Evolutionary conservation across 2,329 filamentous ascomycete species (phyloP).

Genomic region (Fusarium algeriense): DNA sequence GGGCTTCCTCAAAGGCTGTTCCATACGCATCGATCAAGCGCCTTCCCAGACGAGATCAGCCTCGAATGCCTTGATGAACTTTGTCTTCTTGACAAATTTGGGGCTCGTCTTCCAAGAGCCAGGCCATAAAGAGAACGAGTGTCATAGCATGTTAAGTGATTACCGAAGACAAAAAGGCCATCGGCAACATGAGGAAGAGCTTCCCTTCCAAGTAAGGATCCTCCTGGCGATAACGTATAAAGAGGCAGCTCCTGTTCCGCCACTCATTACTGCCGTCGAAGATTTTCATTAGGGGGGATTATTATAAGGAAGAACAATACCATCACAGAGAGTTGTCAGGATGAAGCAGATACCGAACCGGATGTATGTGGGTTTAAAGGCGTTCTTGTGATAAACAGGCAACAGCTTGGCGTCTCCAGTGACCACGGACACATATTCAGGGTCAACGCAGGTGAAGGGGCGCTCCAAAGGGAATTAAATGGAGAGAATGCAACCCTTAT

Average conservation of each 20-base stretch:
- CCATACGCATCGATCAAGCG: conserved; percentile 12
- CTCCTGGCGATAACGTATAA: neutral
- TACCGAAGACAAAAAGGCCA: neutral
- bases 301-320: conserved; percentile 2
- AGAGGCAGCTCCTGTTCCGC: conserved; percentile 1
- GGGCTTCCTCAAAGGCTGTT: neutral
- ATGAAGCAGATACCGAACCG: conserved; percentile 15
- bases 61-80: conserved; percentile 6
- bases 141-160: neutral
- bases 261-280: neutral
- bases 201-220: neutral
- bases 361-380: conserved; percentile 3
- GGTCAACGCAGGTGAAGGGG: neutral
- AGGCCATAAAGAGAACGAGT: neutral
- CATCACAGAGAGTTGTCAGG: neutral
- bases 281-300: neutral
- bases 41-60: conserved; percentile 13
- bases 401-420: conserved; percentile 3
- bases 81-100: conserved; percentile 16
- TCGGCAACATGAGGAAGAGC: neutral
- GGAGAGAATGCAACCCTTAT: no score
- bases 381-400: conserved; percentile 7
- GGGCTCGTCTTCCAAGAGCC: neutral
- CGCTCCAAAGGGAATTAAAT: neutral
- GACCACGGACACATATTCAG: conserved; percentile 14